phyloP scores from a whole-genome alignment of 768 basidiomycete species.

The Mycena epipterygia region DNA sequence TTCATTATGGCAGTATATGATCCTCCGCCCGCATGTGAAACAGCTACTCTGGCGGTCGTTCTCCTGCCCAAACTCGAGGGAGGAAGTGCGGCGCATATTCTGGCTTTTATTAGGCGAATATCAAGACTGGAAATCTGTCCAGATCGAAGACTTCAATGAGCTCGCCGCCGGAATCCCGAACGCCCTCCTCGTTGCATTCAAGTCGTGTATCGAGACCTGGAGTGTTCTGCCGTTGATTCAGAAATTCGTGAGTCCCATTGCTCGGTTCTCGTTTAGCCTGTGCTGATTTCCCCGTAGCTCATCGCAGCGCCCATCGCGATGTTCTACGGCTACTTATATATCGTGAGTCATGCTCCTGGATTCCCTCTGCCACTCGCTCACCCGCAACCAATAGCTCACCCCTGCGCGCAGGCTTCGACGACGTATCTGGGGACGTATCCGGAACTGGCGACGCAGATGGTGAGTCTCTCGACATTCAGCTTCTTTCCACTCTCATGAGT shows the following conservation, averaged over 20 bases:
- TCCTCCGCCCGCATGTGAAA: neutral
- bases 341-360: neutral
- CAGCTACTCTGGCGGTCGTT: neutral
- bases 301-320: neutral
- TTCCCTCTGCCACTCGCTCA: neutral
- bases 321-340: neutral
- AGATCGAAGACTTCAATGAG: neutral
- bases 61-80: neutral
- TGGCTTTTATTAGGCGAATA: neutral
- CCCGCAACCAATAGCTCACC: neutral
- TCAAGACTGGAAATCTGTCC: neutral
- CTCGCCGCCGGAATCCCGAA: neutral
- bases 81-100: neutral
- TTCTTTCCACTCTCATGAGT: too few relatives aligned
- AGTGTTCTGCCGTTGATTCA: neutral
- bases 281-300: neutral
- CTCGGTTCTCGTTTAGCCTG: neutral
- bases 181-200: neutral
- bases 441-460: neutral
- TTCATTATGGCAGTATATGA: neutral
- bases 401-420: neutral
- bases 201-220: neutral
- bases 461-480: neutral
- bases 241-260: neutral
- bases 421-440: neutral